Base-by-base conservation (phyloP, 2,329 filamentous ascomycete genomes). In the Fusarium concolor region DNA sequence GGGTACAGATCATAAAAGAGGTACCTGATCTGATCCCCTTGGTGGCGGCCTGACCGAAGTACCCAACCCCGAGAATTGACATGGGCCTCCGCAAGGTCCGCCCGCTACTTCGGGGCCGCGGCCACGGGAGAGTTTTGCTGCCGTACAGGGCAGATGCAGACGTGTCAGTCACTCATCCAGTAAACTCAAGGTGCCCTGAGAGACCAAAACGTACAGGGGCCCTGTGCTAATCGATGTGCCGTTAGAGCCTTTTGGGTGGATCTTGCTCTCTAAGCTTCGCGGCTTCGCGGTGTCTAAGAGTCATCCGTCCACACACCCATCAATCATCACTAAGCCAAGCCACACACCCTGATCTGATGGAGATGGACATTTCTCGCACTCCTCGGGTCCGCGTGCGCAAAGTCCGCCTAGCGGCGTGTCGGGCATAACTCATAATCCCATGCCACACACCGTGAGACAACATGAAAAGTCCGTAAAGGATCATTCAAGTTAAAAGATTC, bases 311-410 rank as follows among this genome's bases (percentile, higher is more conserved):
- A 43, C 52, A 52, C 49, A 50, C 65, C 54, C 56, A 35, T 9
- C 52, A 45, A 51, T 42, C 49, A 68, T 66, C 68, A 69, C 68
- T 62, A 66, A 67, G 35, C 63, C 45, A 47, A 55, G 24, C 62
- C 59, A 56, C 59, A 54, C 72, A 43, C 68, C 65, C 56, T 47
- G 43, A 20, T 45, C 35, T 50, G 45, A 39, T 31, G 56, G 38
- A 35, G 38, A 44, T 55, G 53, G 51, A 50, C 53, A 61, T 64
- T 63, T 67, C 65, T 68, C 63, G 70, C 67, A 68, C 71, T 73
- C 66, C 71, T 75, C 75, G 75, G 75, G 75, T 66, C 73, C 74
- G 74, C 72, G 69, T 70, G 67, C 61, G 66, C 75, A 77, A 77
- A 78, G 66, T 77, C 76, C 76, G 76, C 71, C 49, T 70, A 66